phyloP scores from a whole-genome alignment of 495 filamentous ascomycete genomes.

The Extremus antarcticus region DNA sequence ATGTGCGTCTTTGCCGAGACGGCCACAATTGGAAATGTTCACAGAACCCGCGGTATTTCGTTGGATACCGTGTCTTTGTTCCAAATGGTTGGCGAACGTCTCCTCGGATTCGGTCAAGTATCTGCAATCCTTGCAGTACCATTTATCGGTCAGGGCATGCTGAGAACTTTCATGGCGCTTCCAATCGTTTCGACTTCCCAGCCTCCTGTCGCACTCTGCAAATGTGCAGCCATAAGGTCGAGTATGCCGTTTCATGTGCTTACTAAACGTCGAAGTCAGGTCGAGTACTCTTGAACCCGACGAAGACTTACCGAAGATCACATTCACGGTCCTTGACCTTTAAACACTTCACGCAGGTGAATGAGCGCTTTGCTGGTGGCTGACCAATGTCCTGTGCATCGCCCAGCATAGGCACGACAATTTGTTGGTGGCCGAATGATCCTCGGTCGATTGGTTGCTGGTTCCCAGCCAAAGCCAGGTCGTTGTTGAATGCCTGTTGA shows the following conservation, averaged over 20 bases:
- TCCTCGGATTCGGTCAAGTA: neutral
- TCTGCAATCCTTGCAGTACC: neutral
- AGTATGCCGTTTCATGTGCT: slow-evolving; percentile 79
- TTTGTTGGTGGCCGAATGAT: too few relatives aligned
- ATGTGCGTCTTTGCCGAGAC: slow-evolving; percentile 60
- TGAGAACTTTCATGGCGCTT: slow-evolving; percentile 89
- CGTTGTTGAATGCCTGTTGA: neutral
- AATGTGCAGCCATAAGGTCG: slow-evolving; percentile 85
- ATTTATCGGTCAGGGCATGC: slow-evolving; percentile 35
- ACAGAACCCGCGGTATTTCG: slow-evolving; percentile 14
- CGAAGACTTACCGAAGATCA: slow-evolving; percentile 51
- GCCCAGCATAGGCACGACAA: too few relatives aligned
- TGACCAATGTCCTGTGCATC: neutral
- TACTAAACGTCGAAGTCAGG: slow-evolving; percentile 40
- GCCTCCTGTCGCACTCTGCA: slow-evolving; percentile 57
- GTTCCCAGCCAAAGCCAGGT: neutral
- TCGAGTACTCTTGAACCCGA: neutral
- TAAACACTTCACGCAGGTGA: slow-evolving; percentile 2
- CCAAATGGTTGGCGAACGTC: neutral
- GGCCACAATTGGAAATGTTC: slow-evolving; percentile 38
- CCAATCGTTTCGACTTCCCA: slow-evolving; percentile 94
- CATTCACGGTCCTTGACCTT: slow-evolving; percentile 18
- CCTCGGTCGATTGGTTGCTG: too few relatives aligned
- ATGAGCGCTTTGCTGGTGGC: neutral
- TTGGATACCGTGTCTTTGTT: neutral